Conservation (phyloP, 2,329 filamentous ascomycete species). For the Cercospora canescens region DNA sequence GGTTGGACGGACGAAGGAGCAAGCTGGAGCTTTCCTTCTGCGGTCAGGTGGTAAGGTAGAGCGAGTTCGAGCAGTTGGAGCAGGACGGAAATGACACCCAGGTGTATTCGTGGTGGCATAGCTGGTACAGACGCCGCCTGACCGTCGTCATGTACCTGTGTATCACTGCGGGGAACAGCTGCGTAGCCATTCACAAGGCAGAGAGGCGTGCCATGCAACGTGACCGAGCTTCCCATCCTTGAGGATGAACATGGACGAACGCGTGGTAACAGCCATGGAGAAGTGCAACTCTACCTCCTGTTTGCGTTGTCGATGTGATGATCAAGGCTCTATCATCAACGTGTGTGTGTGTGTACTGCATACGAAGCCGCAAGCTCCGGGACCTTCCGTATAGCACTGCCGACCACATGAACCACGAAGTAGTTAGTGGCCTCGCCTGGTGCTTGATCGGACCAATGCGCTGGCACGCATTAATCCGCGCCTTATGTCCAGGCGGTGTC, state of each 20-base stretch:
- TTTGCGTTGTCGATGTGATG: background rate
- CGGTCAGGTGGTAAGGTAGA: background rate
- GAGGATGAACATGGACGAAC: background rate
- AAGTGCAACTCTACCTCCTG: background rate
- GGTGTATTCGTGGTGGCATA: background rate
- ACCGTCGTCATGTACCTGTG: conserved; percentile 19
- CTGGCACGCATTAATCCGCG: background rate
- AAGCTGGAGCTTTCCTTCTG: conserved; percentile 14
- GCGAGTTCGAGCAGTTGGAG: conserved; percentile 2
- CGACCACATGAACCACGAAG: background rate
- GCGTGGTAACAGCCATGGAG: background rate
- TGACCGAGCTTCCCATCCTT: conserved; percentile 7
- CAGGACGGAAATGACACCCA: background rate
- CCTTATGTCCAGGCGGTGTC: background rate
- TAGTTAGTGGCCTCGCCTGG: background rate
- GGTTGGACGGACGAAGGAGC: conserved; percentile 4
- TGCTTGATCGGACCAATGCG: background rate
- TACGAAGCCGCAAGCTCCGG: background rate
- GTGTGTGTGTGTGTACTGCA: background rate
- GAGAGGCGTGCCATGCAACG: conserved; percentile 12
- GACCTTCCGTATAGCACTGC: background rate
- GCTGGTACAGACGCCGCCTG: conserved; percentile 13
- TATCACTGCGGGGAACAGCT: conserved; percentile 12
- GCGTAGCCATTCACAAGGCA: conserved; percentile 10
- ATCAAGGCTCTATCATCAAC: background rate